Percentiles rank a stretch among this genome's conserved stretches.
These are phyloP conservation scores for Dactylellina haptotyla DNA, from an alignment of 2,329 filamentous ascomycete species.

Conservation along the genomic window DNA sequence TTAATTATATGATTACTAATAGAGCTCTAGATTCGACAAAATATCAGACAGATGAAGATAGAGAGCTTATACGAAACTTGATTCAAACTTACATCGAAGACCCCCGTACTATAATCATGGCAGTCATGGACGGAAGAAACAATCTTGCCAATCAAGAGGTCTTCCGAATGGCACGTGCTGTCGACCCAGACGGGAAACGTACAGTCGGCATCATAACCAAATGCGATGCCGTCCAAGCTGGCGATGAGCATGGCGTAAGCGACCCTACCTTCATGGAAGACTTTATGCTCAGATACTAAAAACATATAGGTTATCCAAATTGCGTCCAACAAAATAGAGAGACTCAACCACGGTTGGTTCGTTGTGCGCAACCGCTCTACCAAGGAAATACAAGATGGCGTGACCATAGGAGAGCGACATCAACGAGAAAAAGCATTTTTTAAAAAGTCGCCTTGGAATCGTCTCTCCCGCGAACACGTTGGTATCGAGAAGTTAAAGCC, in stretches of 20 bases:
- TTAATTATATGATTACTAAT: neutral
- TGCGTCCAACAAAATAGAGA: slow-evolving; percentile 32
- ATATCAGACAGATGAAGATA: slow-evolving; percentile 56
- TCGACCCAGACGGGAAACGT: slow-evolving; percentile 56
- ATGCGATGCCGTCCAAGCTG: slow-evolving; percentile 56
- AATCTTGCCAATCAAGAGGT: slow-evolving; percentile 58
- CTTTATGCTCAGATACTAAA: neutral
- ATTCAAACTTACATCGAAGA: slow-evolving; percentile 57
- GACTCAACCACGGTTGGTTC: slow-evolving; percentile 57
- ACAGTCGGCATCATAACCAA: slow-evolving; percentile 59
- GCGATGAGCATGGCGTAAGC: slow-evolving; percentile 53
- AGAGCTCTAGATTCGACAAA: slow-evolving; percentile 54
- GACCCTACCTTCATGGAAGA: neutral
- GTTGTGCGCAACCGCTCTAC: slow-evolving; percentile 57
- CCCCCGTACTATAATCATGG: slow-evolving; percentile 57
- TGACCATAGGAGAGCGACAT: slow-evolving; percentile 54
- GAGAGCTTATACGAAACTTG: slow-evolving; percentile 55
- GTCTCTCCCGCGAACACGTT: slow-evolving; percentile 59
- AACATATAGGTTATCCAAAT: slow-evolving; percentile 30
- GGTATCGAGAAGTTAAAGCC: slow-evolving; percentile 62
- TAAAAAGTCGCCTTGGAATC: slow-evolving; percentile 55
- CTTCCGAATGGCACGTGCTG: slow-evolving; percentile 55
- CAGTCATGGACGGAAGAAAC: slow-evolving; percentile 53
- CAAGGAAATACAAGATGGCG: slow-evolving; percentile 55
- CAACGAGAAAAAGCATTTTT: slow-evolving; percentile 57